Conservation (phyloP, 805 yeast genomes). For the Candida multigemmis region DNA sequence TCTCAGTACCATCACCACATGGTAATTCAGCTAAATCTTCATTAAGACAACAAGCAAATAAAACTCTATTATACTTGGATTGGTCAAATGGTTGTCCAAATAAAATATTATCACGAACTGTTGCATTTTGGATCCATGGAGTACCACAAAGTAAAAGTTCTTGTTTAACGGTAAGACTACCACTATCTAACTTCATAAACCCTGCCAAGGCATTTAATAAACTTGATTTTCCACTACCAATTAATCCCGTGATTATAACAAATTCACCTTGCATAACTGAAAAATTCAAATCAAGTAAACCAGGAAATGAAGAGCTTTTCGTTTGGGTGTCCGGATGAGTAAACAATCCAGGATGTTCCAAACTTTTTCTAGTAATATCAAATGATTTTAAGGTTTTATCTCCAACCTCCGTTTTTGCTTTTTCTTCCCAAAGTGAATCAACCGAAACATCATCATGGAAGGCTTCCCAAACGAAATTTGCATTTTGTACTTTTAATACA, state of each 20-base stretch:
- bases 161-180: conserved; percentile 15
- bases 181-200: conserved; percentile 22
- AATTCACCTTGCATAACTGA: conserved; percentile 22
- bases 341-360: not conserved
- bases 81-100: conserved; percentile 27
- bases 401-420: conserved; percentile 6
- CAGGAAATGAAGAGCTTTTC: conserved; percentile 16
- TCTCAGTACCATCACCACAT: conserved; percentile 30
- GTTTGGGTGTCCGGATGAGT: too few relatives aligned
- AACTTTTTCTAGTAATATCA: conserved; percentile 2
- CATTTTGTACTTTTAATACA: conserved; percentile 16
- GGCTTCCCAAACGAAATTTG: conserved; percentile 22
- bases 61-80: conserved; percentile 14
- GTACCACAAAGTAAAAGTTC: conserved; percentile 24
- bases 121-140: conserved; percentile 37
- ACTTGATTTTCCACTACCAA: conserved; percentile 36
- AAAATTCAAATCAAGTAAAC: conserved; percentile 24
- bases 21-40: conserved; percentile 27
- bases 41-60: conserved; percentile 30
- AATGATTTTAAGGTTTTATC: conserved; percentile 4
- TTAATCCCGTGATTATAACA: conserved; percentile 32
- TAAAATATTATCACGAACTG: conserved; percentile 28
- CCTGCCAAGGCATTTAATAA: conserved; percentile 32
- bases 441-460: conserved; percentile 15
- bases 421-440: conserved; percentile 14